These are phyloP conservation scores for Leersia perrieri DNA, from an alignment of 176 grass and related monocot genomes.

Conservation along the genomic window DNA sequence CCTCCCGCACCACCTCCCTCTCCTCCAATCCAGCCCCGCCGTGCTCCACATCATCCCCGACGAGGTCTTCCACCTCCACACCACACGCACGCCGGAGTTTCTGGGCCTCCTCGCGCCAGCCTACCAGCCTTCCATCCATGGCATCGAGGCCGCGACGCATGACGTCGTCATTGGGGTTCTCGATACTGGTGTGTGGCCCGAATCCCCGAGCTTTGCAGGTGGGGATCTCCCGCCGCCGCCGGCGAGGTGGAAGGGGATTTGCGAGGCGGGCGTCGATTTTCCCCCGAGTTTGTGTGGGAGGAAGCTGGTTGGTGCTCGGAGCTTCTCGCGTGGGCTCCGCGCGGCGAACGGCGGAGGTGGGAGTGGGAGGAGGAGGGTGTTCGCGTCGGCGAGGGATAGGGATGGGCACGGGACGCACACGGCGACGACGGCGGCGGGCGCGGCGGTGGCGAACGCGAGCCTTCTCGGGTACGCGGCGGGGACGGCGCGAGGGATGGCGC, in stretches of 20 bases:
- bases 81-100: conserved; percentile 83
- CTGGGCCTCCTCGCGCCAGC: conserved; percentile 54
- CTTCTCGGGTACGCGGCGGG: conserved; percentile 84
- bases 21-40: conserved; percentile 61
- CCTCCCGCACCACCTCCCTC: conserved; percentile 48
- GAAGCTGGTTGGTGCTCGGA: conserved; percentile 84
- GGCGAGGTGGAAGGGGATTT: conserved; percentile 64
- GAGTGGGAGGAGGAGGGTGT: conserved; percentile 28
- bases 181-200: conserved; percentile 93
- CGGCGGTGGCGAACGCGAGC: conserved; percentile 75
- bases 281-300: conserved; percentile 56
- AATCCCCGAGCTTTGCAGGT: conserved; percentile 63
- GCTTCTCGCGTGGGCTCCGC: conserved; percentile 80
- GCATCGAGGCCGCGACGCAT: conserved; percentile 56
- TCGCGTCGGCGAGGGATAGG: conserved; percentile 66
- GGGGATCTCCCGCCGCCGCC: conserved; percentile 56
- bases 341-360: conserved; percentile 33
- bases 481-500: conserved; percentile 84
- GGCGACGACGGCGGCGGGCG: conserved; percentile 69
- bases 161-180: conserved; percentile 87
- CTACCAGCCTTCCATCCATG: conserved; percentile 43
- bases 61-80: conserved; percentile 60
- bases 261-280: conserved; percentile 90
- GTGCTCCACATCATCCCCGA: conserved; percentile 74
- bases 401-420: conserved; percentile 98